Conservation (phyloP, 371 early-diverging fungal species). For the Mortierella sp. region DNA sequence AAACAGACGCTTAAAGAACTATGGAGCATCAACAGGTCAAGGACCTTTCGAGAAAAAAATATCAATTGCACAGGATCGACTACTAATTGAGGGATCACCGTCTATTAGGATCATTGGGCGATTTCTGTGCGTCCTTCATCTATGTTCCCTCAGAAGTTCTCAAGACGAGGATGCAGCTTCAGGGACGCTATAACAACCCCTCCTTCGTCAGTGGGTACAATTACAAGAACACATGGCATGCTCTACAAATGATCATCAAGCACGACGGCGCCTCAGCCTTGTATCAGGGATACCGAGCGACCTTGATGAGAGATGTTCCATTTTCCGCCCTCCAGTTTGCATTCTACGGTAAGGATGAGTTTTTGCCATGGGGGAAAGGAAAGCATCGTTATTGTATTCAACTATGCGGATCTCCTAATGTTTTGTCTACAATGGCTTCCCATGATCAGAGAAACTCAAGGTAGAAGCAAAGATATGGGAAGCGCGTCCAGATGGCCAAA, state of each 20-base stretch:
- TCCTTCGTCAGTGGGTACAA: constrained; percentile 81
- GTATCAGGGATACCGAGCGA: constrained; percentile 76
- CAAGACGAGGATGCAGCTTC: constrained; percentile 84
- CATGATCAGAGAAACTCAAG: constrained; percentile 58
- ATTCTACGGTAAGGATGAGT: constrained; percentile 64
- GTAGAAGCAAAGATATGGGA: constrained; percentile 51
- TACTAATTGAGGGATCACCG: too few species aligned
- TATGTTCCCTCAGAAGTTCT: constrained; percentile 86
- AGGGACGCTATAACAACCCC: constrained; percentile 83
- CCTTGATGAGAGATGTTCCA: constrained; percentile 76
- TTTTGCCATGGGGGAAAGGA: neutral
- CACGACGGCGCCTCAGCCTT: constrained; percentile 71
- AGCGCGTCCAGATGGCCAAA: constrained; percentile 44
- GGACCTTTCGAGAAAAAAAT: too few species aligned
- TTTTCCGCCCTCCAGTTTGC: constrained; percentile 81
- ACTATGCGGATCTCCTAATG: too few species aligned
- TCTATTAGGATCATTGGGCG: constrained; percentile 66
- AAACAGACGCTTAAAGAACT: neutral
- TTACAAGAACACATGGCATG: constrained; percentile 78
- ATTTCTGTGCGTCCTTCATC: constrained; percentile 75
- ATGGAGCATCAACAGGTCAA: too few species aligned
- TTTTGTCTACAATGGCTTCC: too few species aligned
- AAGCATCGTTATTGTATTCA: too few species aligned
- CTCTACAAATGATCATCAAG: constrained; percentile 74
- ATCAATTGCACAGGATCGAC: too few species aligned